Percentiles rank a stretch among this genome's conserved stretches.
These are phyloP conservation scores for Colletotrichum tropicicola DNA, from an alignment of 2,329 filamentous ascomycete species.

Conservation along the genomic window DNA sequence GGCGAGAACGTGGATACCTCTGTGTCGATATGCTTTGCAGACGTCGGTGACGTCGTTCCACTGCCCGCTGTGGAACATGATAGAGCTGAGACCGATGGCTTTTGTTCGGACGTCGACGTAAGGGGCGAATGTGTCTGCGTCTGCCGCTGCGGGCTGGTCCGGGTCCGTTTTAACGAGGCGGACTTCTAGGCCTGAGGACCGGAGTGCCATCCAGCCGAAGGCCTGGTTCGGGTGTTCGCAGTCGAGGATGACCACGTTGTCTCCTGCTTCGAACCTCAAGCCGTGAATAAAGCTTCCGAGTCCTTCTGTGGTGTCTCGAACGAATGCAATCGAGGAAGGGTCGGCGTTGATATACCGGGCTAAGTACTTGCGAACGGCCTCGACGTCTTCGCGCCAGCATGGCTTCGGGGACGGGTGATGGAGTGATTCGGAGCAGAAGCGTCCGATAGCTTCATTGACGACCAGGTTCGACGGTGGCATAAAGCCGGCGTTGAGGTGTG, in stretches of 20 bases:
- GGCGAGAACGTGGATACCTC: slow-evolving; percentile 41
- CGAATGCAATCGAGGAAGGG: slow-evolving; percentile 36
- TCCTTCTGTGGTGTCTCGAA: slow-evolving; percentile 43
- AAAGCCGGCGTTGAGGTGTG: slow-evolving; percentile 41
- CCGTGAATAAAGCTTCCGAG: slow-evolving; percentile 38
- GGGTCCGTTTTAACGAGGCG: slow-evolving; percentile 34
- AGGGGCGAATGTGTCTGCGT: slow-evolving; percentile 37
- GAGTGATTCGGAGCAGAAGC: slow-evolving; percentile 37
- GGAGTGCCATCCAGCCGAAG: slow-evolving; percentile 40
- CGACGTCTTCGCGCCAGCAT: background rate
- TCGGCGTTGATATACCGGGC: slow-evolving; percentile 40
- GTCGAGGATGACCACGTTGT: slow-evolving; percentile 43
- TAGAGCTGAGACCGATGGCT: slow-evolving; percentile 41
- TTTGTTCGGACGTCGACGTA: slow-evolving; percentile 40
- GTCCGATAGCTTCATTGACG: slow-evolving; percentile 39
- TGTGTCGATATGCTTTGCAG: slow-evolving; percentile 34
- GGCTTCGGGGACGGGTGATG: slow-evolving; percentile 35
- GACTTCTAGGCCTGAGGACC: slow-evolving; percentile 38
- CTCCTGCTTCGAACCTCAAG: slow-evolving; percentile 35
- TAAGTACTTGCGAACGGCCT: slow-evolving; percentile 27
- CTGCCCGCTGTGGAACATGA: slow-evolving; percentile 44
- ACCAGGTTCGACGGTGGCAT: slow-evolving; percentile 41
- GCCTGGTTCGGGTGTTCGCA: slow-evolving; percentile 43
- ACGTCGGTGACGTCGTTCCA: slow-evolving; percentile 40
- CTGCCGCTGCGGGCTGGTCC: slow-evolving; percentile 22